Conservation (phyloP, 202 grass and related monocot genomes). For the Sporobolus alterniflorus region DNA sequence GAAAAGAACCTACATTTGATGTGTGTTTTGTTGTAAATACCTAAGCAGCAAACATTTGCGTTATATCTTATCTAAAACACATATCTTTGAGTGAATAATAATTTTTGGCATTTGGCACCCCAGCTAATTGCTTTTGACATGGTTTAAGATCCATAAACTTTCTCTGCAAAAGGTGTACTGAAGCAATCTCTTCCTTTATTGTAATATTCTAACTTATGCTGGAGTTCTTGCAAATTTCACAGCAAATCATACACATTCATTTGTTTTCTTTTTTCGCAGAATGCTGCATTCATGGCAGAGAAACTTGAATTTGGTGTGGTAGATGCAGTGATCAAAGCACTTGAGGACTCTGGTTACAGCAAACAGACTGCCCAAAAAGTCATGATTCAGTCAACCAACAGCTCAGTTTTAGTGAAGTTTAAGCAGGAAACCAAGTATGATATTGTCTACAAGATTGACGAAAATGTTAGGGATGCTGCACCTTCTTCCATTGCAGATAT, state of each 20-base stretch:
- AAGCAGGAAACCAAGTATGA: constrained; percentile 72
- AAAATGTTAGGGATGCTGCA: constrained; percentile 55
- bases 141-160: constrained; percentile 11
- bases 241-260: not conserved
- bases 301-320: constrained; percentile 61
- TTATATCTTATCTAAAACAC: not conserved
- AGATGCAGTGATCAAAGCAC: constrained; percentile 58
- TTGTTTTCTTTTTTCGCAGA: constrained; percentile 47
- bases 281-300: constrained; percentile 75
- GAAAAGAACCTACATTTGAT: not conserved
- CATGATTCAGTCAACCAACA: constrained; percentile 79
- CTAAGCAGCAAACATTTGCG: not conserved
- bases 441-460: constrained; percentile 69
- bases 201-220: not conserved
- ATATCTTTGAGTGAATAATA: not conserved
- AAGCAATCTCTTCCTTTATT: not conserved
- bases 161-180: not conserved
- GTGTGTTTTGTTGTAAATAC: not conserved
- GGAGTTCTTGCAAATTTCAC: not conserved
- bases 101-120: not conserved
- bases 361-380: constrained; percentile 63
- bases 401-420: constrained; percentile 79
- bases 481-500: constrained; percentile 73
- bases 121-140: not conserved
- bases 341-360: constrained; percentile 66